Conservation (phyloP, 352 stramenopile genomes). For the Blastocystis sp. region DNA sequence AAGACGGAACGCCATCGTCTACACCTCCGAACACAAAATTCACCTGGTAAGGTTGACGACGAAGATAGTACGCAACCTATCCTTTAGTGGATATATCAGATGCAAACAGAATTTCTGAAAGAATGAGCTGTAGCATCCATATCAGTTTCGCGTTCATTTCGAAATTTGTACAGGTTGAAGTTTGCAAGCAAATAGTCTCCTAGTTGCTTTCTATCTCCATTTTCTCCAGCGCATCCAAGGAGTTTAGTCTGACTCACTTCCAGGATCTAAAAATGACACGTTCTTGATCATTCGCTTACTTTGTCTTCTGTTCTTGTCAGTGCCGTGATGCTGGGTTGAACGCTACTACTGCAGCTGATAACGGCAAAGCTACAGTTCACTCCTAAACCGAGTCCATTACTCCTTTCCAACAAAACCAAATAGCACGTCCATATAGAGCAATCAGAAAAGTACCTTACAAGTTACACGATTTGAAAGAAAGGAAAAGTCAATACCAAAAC, state of each 20-base stretch:
- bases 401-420: constrained; percentile 48
- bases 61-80: constrained; percentile 55
- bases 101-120: constrained; percentile 23
- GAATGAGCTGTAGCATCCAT: constrained; percentile 59
- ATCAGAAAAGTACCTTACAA: not conserved
- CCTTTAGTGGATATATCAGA: not conserved
- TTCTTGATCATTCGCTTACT: not conserved
- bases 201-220: constrained; percentile 59
- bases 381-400: not conserved
- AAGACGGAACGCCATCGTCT: constrained; percentile 9
- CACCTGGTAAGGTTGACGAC: constrained; percentile 56
- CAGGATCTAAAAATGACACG: constrained; percentile 14
- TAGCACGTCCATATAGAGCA: constrained; percentile 19
- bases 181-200: constrained; percentile 49
- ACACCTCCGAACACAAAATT: constrained; percentile 56
- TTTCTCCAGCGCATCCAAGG: constrained; percentile 35
- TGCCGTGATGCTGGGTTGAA: constrained; percentile 19
- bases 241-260: constrained; percentile 56
- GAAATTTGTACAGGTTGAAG: constrained; percentile 60
- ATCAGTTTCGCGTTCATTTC: constrained; percentile 48
- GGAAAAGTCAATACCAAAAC: not conserved
- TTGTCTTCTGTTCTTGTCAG: constrained; percentile 31
- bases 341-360: constrained; percentile 22
- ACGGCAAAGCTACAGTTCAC: constrained; percentile 2
- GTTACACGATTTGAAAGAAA: not conserved